Evolutionary conservation across 2,329 filamentous ascomycete species (phyloP), one percentile per base, ranked within the genome.

Genomic region (Fusarium brevicatenulatum): DNA sequence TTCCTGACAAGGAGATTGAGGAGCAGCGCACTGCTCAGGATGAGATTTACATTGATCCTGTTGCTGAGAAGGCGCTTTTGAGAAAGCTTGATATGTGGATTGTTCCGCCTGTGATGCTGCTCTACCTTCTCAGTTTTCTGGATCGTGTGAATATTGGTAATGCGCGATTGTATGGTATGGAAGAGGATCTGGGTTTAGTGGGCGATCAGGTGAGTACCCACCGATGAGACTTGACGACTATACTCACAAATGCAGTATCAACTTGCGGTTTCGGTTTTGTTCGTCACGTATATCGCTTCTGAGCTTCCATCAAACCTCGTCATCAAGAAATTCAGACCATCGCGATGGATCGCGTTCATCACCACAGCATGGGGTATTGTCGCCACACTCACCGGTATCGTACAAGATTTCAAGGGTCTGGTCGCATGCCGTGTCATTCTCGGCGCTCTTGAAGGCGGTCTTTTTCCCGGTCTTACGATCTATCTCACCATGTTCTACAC

Each of bases 41-140:
- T 63, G 76, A 78, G 36, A 65, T 79, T 25, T 75, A 74, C 28
- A 79, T 80, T n/a, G 80, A 81, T 18, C 69, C 74, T 9, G 77
- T 55, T 13, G 77, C 76, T 11, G 80, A 81, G 58, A 75, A 75
- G n/a, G 73, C 64, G 28, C 83, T 92, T 18, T 82, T 89, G 6
- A 79, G 81, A 66, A 92, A 92, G 77, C 89, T 92, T 23, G 90
- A 92, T 72, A 74, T 89, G 8, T 88, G 84, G 76, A 87, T 91
- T 65, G 83, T 92, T 4, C 90, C 91, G 0, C 90, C 89, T 0
- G 89, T 91, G 3, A 83, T 89, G 9, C 72, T 92, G 7, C 83
- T 92, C 10, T 92, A 92, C 71, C 83, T 92, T 4, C 57, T 80
- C n/a, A 77, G 73, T 7, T 80, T 80, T 46, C 23, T 80, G 11